A percentile compares a stretch with the other conserved stretches of the same genome.
Evolutionary conservation across 148 eudicot species (phyloP).

Genomic region (Fallopia convolvulus): DNA sequence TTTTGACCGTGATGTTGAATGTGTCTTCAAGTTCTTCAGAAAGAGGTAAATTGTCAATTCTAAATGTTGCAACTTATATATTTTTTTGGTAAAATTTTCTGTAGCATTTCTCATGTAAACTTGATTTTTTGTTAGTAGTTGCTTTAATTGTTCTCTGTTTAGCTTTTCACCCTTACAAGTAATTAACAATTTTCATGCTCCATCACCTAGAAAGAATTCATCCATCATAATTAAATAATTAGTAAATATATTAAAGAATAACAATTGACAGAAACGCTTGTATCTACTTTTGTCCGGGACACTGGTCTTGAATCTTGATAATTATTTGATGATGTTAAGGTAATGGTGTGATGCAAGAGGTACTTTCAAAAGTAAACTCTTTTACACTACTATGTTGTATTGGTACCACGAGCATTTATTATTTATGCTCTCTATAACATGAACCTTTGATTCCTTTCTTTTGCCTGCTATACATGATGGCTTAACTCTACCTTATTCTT

Average conservation of each 20-base stretch:
- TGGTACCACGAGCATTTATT: background rate
- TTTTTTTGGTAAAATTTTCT: background rate
- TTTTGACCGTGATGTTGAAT: slow-evolving; percentile 94
- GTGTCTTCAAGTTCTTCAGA: slow-evolving; percentile 82
- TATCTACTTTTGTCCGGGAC: background rate
- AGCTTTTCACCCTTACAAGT: background rate
- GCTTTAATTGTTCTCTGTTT: background rate
- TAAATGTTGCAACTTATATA: background rate
- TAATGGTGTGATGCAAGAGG: background rate
- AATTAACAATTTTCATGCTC: background rate
- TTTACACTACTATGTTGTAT: background rate
- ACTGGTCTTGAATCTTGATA: too few relatives aligned
- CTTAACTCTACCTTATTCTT: background rate
- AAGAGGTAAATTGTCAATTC: slow-evolving; percentile 45
- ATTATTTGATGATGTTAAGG: too few relatives aligned
- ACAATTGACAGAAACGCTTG: background rate
- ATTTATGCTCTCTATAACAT: background rate
- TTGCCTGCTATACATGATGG: background rate
- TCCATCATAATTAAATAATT: background rate
- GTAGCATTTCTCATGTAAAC: background rate
- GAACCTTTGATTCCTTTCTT: background rate
- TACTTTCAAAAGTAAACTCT: background rate
- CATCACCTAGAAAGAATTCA: background rate
- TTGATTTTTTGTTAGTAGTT: background rate
- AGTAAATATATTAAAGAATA: background rate